Percentiles rank a stretch among this genome's conserved stretches.
Conservation (phyloP, 2,329 filamentous ascomycete species). For the Neonectria coccinea region DNA sequence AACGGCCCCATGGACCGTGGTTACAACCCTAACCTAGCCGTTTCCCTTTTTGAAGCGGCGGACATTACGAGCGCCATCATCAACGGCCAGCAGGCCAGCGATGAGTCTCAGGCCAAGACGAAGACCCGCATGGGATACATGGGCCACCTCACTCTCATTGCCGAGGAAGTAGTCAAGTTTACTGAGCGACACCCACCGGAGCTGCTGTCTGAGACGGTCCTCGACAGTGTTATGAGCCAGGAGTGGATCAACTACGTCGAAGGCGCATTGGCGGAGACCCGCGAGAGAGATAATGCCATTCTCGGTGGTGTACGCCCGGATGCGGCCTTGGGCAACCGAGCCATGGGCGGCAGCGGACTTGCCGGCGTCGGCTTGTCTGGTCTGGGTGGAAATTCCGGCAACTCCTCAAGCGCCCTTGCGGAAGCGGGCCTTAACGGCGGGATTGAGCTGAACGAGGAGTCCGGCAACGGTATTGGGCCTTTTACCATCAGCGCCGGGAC, state of each 20-base stretch:
- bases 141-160: slow-evolving; percentile 96
- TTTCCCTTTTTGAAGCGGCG: slow-evolving; percentile 92
- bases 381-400: slow-evolving; percentile 52
- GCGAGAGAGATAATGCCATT: slow-evolving; percentile 98
- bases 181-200: slow-evolving; percentile 94
- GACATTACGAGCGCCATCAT: slow-evolving; percentile 93
- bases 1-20: slow-evolving; percentile 98
- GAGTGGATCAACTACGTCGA: slow-evolving; percentile 97
- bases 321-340: slow-evolving; percentile 83
- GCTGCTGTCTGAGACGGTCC: slow-evolving; percentile 82
- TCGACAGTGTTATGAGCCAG: slow-evolving; percentile 88
- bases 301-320: slow-evolving; percentile 94
- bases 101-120: slow-evolving; percentile 83
- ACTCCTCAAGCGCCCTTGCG: slow-evolving; percentile 76
- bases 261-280: slow-evolving; percentile 89
- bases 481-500: slow-evolving; percentile 81
- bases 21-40: slow-evolving; percentile 88
- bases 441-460: slow-evolving; percentile 75
- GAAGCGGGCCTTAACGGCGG: slow-evolving; percentile 84
- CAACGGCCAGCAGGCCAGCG: slow-evolving; percentile 86
- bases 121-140: slow-evolving; percentile 97
- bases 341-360: slow-evolving; percentile 62
- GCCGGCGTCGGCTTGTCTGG: slow-evolving; percentile 63
- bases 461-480: slow-evolving; percentile 74
- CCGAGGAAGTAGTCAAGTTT: slow-evolving; percentile 98